Base-by-base conservation (phyloP, 2,329 filamentous ascomycete species). In the Fusarium solani-melongenae region DNA sequence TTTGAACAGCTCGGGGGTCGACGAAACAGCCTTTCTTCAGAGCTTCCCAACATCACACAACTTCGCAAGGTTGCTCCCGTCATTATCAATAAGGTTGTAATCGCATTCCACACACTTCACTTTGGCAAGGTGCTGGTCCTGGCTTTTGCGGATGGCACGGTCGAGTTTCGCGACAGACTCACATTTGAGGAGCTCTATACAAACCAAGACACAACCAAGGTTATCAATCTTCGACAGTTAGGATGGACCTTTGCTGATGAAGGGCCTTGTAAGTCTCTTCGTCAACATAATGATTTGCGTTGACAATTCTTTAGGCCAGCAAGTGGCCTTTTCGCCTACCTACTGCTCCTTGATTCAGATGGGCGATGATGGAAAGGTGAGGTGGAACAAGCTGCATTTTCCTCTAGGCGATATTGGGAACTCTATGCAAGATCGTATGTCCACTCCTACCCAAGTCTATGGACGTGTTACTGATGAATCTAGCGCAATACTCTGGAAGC, bases 121-220 rank as follows among this genome's bases (percentile, higher is more conserved):
- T 90, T 92, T 68, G 92, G 93, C 57, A 94, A 91, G 67, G 87
- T 93, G 2, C 72, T 98, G 3, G 91, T 92, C 33, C 86, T 98
- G 67, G 88, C 89, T 29, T 94, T 94, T 76, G 93, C 93, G 70
- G 95, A 98, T 79, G 94, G 95, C 12, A 92, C 91, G 0, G 86
- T 97, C 5, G 92, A 96, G 75, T 94, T 96, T 81, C 90, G 94
- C 64, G 93, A 97, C 78, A 89, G 94, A 12, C 87, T 89, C 56
- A 93, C 90, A 0, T 92, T 97, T 88, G 87, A 90, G 6, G 87
- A 92, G 62, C 85, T 95, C 1, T 91, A 90, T 71, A 88, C 89
- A 6, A 88, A 92, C 64, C 87, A 88, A 31, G 92, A 93, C 75
- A 83, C 90, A 9, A 88, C 90, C 49, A 90, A 86, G 53, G 90